Evolutionary conservation across 2,329 filamentous ascomycete genomes (phyloP), one percentile per base, ranked within the genome.

Genomic region (Fusarium avenaceum): DNA sequence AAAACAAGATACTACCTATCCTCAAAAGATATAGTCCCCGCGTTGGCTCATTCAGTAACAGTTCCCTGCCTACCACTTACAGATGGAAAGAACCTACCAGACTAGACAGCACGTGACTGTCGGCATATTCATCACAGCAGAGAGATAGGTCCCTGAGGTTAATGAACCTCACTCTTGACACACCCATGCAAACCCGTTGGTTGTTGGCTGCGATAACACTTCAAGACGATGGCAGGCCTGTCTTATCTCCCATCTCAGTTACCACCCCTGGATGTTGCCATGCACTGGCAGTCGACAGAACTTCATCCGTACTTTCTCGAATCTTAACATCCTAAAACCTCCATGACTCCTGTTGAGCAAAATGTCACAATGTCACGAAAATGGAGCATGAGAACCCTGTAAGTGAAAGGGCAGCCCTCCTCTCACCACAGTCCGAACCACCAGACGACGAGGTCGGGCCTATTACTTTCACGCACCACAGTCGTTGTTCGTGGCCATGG

Each of bases 401-500:
- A 26, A 3, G n/a, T 38, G 51, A 54, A 54, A 38, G 22, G n/a
- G 38, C 51, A 22, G 51, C 42, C 22, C 51, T 54, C 14, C 42
- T 54, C 22, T 54, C 51, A 28, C 42, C 51, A 11, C 51, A 38
- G 5, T 8, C 22, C n/a, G 42, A 54, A 38, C 2, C 1, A 48
- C 14, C 22, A 0, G 26, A 3, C 13, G n/a, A 10, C 42, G 40
- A 10, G 20, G 5, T 20, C 22, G 38, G n/a, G 1, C 3, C 51
- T 48, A 8, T 38, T n/a, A 9, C 3, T 14, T 7, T 11, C 28
- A 11, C 30, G 7, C 51, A 54, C 22, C 51, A 14, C 14, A 54
- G 30, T 48, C 51, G 51, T n/a, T 54, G 51, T n/a, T 48, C 51
- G 24, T 47, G 51, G 51, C 51, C 42, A 4, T 54, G 51, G 51